Base-by-base conservation (phyloP, 768 basidiomycete genomes). In the Atractiella rhizophila region DNA sequence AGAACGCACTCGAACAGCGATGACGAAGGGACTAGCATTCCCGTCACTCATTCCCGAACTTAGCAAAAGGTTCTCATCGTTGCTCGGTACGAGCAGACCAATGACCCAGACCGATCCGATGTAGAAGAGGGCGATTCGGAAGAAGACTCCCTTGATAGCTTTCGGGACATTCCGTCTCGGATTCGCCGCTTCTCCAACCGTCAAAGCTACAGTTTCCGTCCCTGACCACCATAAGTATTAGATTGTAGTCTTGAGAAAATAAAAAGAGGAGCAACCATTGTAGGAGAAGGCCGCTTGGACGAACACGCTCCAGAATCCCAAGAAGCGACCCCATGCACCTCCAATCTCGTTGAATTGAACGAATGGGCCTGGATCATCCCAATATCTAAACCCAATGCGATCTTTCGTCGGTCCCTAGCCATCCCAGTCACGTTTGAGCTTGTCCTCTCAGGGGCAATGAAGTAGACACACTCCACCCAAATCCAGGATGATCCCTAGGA, bases 301-400 rank as follows among this genome's bases (percentile, higher is more conserved):
- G 39, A 68, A 39, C 4, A 63, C 63, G 33, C 56, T 48, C 54
- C 54, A 59, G 51, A 58, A 57, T 42, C 57, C 59, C 34, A 59
- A 52, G 55, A 60, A 60, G 27, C 45, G 44, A 44, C 56, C 58
- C 28, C 46, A 42, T 7, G 50, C 27, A 16, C 58, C 58, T 1
- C 21, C 26, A 38, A 63, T 60, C 39, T 54, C 62, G n/a, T 44
- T 31, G 54, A 62, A 63, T 45, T 88, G 80, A 9, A 66, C 73
- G 54, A 94, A 81, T 0, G 86, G 73, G 10, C 88, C 88, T 0
- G 85, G 85, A 49, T 85, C 47, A 34, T 38, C 43, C 59, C 59
- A 64, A 51, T 56, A 62, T n/a, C 51, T 34, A 49, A 61, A 61
- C 0, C 62, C 62, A 46, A 54, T 52, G 5, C 44, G 42, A 8